phyloP scores from a whole-genome alignment of 352 stramenopile species.

The Phytopythium kandeliae region DNA sequence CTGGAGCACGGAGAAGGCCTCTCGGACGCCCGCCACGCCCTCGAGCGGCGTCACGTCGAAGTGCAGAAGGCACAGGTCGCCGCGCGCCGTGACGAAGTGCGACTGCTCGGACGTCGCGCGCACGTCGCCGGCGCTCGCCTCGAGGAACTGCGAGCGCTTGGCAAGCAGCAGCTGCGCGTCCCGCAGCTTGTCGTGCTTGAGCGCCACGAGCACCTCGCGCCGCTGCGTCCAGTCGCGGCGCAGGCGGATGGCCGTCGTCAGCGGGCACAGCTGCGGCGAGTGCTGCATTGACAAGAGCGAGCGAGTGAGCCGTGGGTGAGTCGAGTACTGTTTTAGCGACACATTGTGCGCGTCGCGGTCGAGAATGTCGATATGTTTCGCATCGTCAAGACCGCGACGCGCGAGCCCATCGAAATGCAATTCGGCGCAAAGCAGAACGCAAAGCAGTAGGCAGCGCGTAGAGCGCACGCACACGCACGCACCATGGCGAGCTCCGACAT shows the following conservation, averaged over 20 bases:
- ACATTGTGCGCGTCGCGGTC: neutral
- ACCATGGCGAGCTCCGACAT: constrained; percentile 33
- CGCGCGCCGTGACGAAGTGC: constrained; percentile 20
- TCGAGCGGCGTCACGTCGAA: constrained; percentile 16
- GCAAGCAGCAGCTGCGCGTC: constrained; percentile 38
- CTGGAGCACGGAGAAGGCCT: constrained; percentile 10
- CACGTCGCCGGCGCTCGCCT: constrained; percentile 13
- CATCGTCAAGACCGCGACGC: neutral
- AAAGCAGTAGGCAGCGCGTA: too few relatives aligned
- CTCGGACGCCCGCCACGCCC: constrained; percentile 7
- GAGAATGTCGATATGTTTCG: neutral
- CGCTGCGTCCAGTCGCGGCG: constrained; percentile 25
- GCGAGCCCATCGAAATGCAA: neutral
- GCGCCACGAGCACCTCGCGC: constrained; percentile 23
- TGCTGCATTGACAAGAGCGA: too few relatives aligned
- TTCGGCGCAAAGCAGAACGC: neutral
- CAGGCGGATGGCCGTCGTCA: constrained; percentile 44
- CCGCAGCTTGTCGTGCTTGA: constrained; percentile 42
- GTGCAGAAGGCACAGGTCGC: constrained; percentile 26
- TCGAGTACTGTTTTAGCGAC: neutral
- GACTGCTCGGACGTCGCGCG: constrained; percentile 27
- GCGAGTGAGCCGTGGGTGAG: neutral
- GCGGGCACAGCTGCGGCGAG: constrained; percentile 23
- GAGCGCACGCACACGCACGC: too few relatives aligned
- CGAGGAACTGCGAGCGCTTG: constrained; percentile 40